Conservation (phyloP, 2,329 filamentous ascomycete genomes). For the Calonectria pseudoturangicola region DNA sequence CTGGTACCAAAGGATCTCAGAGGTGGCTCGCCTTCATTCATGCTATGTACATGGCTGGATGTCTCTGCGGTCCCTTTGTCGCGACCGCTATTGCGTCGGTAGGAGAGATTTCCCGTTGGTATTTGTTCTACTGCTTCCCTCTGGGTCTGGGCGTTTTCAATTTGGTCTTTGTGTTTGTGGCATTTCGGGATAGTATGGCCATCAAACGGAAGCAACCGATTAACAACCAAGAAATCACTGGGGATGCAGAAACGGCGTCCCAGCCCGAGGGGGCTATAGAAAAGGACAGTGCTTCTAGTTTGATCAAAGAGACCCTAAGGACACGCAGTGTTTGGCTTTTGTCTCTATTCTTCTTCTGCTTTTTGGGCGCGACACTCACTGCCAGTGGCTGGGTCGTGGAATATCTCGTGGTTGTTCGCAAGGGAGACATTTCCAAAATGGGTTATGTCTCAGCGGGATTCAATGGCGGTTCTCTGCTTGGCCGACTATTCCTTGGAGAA, state of each 20-base stretch:
- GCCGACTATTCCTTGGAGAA: slow-evolving; percentile 74
- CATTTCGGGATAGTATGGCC: slow-evolving; percentile 69
- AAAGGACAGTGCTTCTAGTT: slow-evolving; percentile 60
- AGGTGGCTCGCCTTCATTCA: slow-evolving; percentile 79
- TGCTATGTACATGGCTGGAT: slow-evolving; percentile 76
- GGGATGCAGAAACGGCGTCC: slow-evolving; percentile 22
- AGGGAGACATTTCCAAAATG: slow-evolving; percentile 73
- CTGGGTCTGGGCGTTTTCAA: slow-evolving; percentile 72
- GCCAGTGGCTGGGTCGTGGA: slow-evolving; percentile 79
- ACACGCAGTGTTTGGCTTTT: slow-evolving; percentile 73
- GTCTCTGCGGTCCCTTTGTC: slow-evolving; percentile 74
- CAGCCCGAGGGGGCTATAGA: slow-evolving; percentile 17
- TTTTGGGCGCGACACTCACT: slow-evolving; percentile 73
- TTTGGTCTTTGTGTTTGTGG: slow-evolving; percentile 65
- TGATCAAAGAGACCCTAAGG: slow-evolving; percentile 67
- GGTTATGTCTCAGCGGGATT: slow-evolving; percentile 78
- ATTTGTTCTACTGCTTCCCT: slow-evolving; percentile 73
- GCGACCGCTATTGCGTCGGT: slow-evolving; percentile 69
- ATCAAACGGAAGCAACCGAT: slow-evolving; percentile 49
- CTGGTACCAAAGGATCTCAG: slow-evolving; percentile 70
- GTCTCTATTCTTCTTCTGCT: slow-evolving; percentile 79
- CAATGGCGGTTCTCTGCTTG: slow-evolving; percentile 74
- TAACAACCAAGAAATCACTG: slow-evolving; percentile 22
- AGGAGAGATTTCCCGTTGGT: slow-evolving; percentile 65
- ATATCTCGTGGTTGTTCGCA: slow-evolving; percentile 76